Percentiles rank a stretch among this genome's conserved stretches.
These are phyloP conservation scores for Yamadazyma diospyri DNA, from an alignment of 1,139 yeast species.

Conservation along the genomic window DNA sequence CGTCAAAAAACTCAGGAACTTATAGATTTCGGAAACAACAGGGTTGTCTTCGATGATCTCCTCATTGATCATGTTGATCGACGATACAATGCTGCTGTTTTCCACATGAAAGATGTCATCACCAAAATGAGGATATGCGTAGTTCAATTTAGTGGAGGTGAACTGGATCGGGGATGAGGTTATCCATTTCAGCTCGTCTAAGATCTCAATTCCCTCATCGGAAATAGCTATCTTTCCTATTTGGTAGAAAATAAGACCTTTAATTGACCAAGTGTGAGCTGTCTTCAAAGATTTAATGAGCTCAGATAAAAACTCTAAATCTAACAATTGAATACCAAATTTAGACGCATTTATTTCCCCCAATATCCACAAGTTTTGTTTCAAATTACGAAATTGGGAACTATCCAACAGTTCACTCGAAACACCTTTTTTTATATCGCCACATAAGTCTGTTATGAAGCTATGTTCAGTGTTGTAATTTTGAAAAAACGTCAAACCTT, in stretches of 20 bases:
- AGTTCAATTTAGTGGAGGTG: conserved; percentile 2
- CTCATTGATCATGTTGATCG: conserved; percentile 11
- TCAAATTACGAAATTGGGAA: conserved; percentile 46
- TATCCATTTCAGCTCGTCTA: conserved; percentile 79
- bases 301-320: conserved; percentile 40
- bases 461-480: conserved; percentile 19
- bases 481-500: conserved; percentile 54
- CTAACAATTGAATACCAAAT: conserved; percentile 56
- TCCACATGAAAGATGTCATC: conserved; percentile 5
- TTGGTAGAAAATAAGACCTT: conserved; percentile 75
- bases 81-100: conserved; percentile 1
- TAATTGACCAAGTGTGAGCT: conserved; percentile 44
- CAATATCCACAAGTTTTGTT: conserved; percentile 82
- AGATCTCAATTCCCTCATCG: conserved; percentile 76
- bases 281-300: conserved; percentile 44
- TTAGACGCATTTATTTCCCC: conserved; percentile 76
- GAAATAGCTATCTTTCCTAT: conserved; percentile 75
- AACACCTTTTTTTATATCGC: conserved; percentile 20
- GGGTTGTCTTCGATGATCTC: conserved; percentile 11
- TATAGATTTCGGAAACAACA: conserved; percentile 48
- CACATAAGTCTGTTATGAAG: conserved; percentile 25
- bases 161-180: conserved; percentile 20
- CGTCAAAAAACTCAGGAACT: conserved; percentile 61
- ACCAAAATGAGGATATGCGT: conserved; percentile 6
- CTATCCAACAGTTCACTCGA: conserved; percentile 6